Base-by-base conservation (phyloP, 2,329 filamentous ascomycete genomes). In the Fusarium camptoceras region DNA sequence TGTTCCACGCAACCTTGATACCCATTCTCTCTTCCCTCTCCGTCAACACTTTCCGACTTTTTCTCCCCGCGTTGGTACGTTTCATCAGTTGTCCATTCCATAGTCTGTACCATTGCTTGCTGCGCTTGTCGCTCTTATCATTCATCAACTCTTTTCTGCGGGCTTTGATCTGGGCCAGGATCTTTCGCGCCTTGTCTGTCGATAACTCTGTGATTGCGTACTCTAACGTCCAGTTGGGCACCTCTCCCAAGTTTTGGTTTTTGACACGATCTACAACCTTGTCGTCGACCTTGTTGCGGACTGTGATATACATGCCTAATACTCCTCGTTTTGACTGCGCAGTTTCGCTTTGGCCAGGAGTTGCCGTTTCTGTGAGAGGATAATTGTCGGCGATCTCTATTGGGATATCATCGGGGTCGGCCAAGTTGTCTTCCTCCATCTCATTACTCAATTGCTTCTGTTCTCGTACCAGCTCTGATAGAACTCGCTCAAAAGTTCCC, bases 241-340 rank as follows among this genome's bases (percentile, higher is more conserved):
- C 27, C n/a, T 57, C 24, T 16, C 22, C 22, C 5, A 16, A 9
- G 15, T 9, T 16, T 15, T 20, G n/a, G n/a, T 18, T 8, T 3
- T 47, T 69, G 0, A 94, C 92, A 5, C 94, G 89, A 0, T 82
- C 76, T 2, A 93, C 87, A 56, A 87, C 86, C 15, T 82, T 56
- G 20, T 87, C 90, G 75, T 96, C 91, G 56, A 97, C 86, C 68
- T 87, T 88, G 82, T 92, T 96, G 70, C 88, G 88, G 51, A 93
- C 83, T 0, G 88, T 91, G 58, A 98, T 82, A 16, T 89, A 89
- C 85, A 96, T 88, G 41, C 88, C 92, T 27, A 94, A 81, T 6
- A 76, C 44, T 27, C 62, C 48, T 12, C 47, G 20, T 22, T 44
- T 10, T 18, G 46, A 16, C 6, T 46, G 25, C 22, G 15, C 18